Conservation (phyloP, 306 rosid species). For the Medicago lupulina region DNA sequence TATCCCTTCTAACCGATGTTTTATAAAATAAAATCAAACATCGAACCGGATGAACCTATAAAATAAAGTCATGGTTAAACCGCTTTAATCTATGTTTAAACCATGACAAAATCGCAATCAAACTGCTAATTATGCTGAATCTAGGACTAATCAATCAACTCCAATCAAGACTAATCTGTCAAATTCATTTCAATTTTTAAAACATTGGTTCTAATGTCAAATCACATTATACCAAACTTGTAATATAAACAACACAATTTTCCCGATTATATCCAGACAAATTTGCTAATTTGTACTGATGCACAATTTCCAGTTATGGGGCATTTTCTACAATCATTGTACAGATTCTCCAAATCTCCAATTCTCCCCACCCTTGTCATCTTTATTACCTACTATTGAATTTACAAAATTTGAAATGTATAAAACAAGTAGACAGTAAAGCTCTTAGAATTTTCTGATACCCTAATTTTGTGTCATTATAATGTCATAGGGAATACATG, state of each 20-base stretch:
- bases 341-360: not conserved
- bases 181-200: not conserved
- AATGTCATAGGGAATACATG: not conserved
- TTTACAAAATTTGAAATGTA: constrained; percentile 2
- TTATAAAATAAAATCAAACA: too few species aligned
- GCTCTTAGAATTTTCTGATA: constrained; percentile 8
- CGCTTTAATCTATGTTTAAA: too few species aligned
- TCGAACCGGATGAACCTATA: too few species aligned
- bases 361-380: not conserved
- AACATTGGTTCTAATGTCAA: not conserved
- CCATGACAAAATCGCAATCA: too few species aligned
- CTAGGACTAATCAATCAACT: too few species aligned
- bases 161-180: too few species aligned
- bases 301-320: not conserved
- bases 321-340: not conserved
- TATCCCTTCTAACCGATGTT: too few species aligned
- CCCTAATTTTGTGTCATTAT: not conserved
- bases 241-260: not conserved
- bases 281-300: constrained; percentile 1
- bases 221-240: not conserved
- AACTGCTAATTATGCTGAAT: not conserved
- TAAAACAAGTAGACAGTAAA: not conserved
- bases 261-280: not conserved
- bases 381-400: not conserved
- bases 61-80: too few species aligned